Evolutionary conservation across 2,329 filamentous ascomycete genomes (phyloP).

Genomic region (Talaromyces piceae): DNA sequence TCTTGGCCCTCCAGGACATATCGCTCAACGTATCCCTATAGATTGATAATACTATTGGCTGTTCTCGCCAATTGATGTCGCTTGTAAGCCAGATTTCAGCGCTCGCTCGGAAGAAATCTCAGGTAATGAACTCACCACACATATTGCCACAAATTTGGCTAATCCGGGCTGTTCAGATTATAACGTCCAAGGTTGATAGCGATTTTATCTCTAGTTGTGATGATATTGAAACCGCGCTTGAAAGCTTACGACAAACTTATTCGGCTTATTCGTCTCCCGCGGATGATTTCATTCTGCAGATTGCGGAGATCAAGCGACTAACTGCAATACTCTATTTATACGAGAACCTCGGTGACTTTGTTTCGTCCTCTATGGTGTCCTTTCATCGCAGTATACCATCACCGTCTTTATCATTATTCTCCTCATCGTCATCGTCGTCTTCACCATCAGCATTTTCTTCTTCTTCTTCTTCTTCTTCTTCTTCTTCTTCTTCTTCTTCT

Average conservation of each 20-base stretch:
- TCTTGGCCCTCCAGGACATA: not conserved
- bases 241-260: conserved; percentile 13
- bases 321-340: conserved; percentile 23
- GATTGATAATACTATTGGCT: conserved; percentile 26
- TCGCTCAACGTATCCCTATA: conserved; percentile 5
- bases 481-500: no score
- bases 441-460: no score
- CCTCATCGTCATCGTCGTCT: not conserved
- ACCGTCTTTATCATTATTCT: not conserved
- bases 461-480: no score
- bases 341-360: conserved; percentile 13
- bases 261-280: conserved; percentile 14
- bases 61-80: conserved; percentile 23
- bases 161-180: not conserved
- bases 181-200: not conserved
- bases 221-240: conserved; percentile 9
- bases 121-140: conserved; percentile 5
- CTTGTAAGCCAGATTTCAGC: conserved; percentile 19
- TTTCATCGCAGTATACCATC: not conserved
- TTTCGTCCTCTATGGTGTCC: not conserved
- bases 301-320: conserved; percentile 23
- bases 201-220: conserved; percentile 5
- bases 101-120: conserved; percentile 9
- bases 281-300: conserved; percentile 15
- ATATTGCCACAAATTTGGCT: not conserved